These are phyloP conservation scores for Pleurozium schreberi DNA, from an alignment of 225 moss, liverwort and hornwort species.

Conservation along the genomic window DNA sequence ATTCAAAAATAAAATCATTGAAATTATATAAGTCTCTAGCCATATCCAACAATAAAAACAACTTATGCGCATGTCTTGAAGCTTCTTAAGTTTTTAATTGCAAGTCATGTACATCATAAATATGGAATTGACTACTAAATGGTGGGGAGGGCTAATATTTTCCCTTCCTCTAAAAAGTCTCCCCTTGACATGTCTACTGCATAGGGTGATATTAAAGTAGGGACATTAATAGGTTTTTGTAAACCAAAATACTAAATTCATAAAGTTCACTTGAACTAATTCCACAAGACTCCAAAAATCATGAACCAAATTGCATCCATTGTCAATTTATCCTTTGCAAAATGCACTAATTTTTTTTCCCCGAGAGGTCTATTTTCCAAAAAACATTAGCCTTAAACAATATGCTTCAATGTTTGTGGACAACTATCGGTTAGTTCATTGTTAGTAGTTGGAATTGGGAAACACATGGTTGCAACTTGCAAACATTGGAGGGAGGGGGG, in stretches of 20 bases:
- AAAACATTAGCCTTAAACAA: not conserved
- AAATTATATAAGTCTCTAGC: not conserved
- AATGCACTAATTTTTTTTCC: not conserved
- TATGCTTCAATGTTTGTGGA: not conserved
- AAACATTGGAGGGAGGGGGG: no score
- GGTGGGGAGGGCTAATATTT: not conserved
- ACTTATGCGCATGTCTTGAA: no score
- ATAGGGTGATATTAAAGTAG: not conserved
- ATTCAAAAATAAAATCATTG: not conserved
- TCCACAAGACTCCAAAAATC: no score
- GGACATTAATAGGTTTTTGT: fast-evolving
- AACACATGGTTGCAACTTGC: no score
- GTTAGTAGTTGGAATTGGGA: no score
- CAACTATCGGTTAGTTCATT: no score
- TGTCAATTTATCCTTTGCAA: not conserved
- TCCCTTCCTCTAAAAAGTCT: not conserved
- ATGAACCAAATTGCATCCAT: no score
- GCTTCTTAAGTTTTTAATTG: not conserved
- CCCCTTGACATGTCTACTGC: not conserved
- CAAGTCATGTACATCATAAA: no score
- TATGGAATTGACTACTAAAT: not conserved
- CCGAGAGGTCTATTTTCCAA: fast-evolving
- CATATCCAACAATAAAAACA: not conserved
- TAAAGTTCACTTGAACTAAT: not conserved
- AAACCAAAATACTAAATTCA: not conserved